These are phyloP conservation scores for Candida xyloterini DNA, from an alignment of 805 yeast genomes.

Conservation along the genomic window DNA sequence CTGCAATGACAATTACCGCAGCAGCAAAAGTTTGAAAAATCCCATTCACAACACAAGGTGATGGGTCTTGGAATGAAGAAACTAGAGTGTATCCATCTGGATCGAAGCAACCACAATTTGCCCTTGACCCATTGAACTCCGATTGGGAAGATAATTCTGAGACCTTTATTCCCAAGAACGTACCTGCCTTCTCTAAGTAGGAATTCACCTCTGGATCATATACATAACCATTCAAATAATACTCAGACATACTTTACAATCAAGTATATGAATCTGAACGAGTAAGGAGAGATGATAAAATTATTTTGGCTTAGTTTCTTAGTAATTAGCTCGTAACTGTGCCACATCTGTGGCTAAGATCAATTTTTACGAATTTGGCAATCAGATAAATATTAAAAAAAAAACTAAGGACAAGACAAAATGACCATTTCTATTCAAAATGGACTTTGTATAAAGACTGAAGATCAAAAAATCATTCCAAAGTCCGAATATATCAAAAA, in stretches of 20 bases:
- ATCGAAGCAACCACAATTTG: slow-evolving; percentile 31
- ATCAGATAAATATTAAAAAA: slow-evolving; percentile 5
- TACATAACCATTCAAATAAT: slow-evolving; percentile 3
- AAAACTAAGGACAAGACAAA: slow-evolving; percentile 3
- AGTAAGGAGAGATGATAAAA: too few relatives aligned
- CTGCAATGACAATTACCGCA: slow-evolving; percentile 36
- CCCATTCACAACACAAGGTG: slow-evolving; percentile 53
- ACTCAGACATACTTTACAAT: slow-evolving; percentile 6
- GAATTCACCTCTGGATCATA: slow-evolving; percentile 1
- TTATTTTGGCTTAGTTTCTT: not conserved
- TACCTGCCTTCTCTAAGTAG: not conserved
- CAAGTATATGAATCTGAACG: too few relatives aligned
- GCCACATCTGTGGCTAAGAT: slow-evolving; percentile 1
- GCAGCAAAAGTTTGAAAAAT: slow-evolving; percentile 37
- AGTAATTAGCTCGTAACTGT: not conserved
- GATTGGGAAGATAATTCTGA: not conserved
- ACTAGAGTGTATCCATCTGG: slow-evolving; percentile 44
- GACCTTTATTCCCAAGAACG: not conserved
- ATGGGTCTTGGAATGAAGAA: slow-evolving; percentile 42
- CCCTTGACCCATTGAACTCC: not conserved
- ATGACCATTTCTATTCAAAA: slow-evolving; percentile 3
- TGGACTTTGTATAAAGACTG: not conserved
- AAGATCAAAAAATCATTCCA: not conserved
- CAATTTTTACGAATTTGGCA: slow-evolving; percentile 11
- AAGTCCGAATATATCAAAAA: not conserved